Evolutionary conservation across 257 asterid species (phyloP).

Genomic region (Nicotiana sylvestris): DNA sequence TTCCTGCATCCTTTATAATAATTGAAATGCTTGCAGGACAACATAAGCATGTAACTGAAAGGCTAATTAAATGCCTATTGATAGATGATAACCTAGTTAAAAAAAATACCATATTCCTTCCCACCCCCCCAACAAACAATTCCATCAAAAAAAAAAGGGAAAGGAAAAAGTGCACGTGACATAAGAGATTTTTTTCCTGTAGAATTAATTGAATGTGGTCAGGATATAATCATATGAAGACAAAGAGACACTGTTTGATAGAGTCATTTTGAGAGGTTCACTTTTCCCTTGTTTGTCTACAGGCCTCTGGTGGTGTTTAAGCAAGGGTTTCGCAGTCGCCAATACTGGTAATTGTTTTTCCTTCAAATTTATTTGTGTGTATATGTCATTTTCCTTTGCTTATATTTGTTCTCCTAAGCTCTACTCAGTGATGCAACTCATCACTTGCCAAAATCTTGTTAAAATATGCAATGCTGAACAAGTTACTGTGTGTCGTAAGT

Average conservation of each 20-base stretch:
- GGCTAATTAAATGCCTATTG: neutral
- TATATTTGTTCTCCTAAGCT: neutral
- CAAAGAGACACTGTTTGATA: neutral
- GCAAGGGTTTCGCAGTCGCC: slow-evolving; percentile 74
- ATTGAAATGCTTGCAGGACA: neutral
- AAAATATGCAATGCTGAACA: neutral
- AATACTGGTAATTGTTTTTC: slow-evolving; percentile 52
- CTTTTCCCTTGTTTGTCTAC: slow-evolving; percentile 6
- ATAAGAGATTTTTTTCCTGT: neutral
- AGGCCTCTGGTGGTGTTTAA: slow-evolving; percentile 92
- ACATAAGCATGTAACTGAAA: neutral
- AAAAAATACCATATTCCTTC: neutral
- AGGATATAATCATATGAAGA: neutral
- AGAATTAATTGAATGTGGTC: neutral
- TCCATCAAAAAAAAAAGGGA: neutral
- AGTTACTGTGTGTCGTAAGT: neutral
- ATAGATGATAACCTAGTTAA: neutral
- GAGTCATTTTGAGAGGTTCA: neutral
- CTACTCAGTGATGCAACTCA: neutral
- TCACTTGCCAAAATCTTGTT: slow-evolving; percentile 1
- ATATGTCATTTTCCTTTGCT: neutral
- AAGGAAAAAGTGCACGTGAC: neutral
- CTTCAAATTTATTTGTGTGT: neutral
- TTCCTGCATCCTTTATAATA: neutral
- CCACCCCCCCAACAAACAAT: neutral